Evolutionary conservation across 192 early-diverging fungal species (phyloP).

Genomic region (Gigaspora rosea): DNA sequence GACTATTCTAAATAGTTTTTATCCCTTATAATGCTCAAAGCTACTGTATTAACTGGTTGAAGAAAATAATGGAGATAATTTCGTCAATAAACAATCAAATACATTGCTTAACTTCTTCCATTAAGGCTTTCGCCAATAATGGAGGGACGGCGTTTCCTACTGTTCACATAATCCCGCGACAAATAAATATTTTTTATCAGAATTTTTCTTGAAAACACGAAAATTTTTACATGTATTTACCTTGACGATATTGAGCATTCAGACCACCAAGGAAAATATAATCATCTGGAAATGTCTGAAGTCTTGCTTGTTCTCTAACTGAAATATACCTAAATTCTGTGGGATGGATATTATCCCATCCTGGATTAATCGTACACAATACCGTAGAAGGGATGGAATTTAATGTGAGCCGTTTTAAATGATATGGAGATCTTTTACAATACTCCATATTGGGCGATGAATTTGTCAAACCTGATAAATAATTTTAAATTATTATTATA

Average conservation of each 20-base stretch:
- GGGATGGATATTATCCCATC: not conserved
- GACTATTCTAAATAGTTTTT: no score
- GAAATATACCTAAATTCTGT: not conserved
- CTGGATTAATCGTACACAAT: not conserved
- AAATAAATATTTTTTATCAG: not conserved
- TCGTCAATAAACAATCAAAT: not conserved
- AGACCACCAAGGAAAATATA: not conserved
- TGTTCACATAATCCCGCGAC: not conserved
- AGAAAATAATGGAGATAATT: no score
- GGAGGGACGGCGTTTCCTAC: conserved; percentile 1
- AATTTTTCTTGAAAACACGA: no score
- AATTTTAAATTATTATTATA: not conserved
- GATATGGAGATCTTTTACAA: not conserved
- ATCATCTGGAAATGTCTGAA: not conserved
- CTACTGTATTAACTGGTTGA: no score
- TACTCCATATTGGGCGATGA: not conserved
- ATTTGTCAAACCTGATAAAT: not conserved
- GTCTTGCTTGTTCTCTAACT: not conserved
- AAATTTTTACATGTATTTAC: not conserved
- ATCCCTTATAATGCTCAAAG: no score
- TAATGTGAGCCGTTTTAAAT: not conserved
- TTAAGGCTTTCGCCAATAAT: not conserved
- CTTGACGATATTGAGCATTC: not conserved
- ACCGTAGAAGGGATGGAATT: not conserved
- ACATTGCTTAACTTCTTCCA: not conserved